phyloP scores from a whole-genome alignment of 2,329 filamentous ascomycete genomes.

The Phaeosphaeria sp. region DNA sequence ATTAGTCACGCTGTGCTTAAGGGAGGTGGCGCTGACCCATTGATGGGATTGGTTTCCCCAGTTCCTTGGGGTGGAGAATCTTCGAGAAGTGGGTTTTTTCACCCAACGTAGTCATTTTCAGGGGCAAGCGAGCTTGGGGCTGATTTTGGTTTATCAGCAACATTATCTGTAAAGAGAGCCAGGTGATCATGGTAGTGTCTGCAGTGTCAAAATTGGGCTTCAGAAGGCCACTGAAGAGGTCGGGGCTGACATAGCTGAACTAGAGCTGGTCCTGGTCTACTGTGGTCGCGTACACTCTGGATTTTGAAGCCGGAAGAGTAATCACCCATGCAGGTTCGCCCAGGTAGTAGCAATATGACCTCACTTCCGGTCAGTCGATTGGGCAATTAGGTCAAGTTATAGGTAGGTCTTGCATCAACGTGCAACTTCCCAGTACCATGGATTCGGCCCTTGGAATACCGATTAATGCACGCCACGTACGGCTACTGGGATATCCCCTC shows the following conservation, averaged over 20 bases:
- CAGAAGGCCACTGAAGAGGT: neutral
- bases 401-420: neutral
- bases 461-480: constrained; percentile 1
- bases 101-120: neutral
- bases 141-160: neutral
- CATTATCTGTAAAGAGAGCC: neutral
- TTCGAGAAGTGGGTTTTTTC: neutral
- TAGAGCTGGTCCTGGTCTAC: neutral
- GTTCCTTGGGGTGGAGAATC: neutral
- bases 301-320: neutral
- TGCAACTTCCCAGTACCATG: neutral
- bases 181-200: neutral
- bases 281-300: neutral
- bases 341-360: neutral
- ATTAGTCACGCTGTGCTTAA: neutral
- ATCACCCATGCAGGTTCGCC: neutral
- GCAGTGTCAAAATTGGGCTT: neutral
- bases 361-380: constrained; percentile 3
- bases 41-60: neutral
- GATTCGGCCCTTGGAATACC: neutral
- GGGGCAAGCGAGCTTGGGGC: neutral
- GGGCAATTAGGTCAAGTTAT: neutral
- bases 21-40: neutral
- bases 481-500: neutral
- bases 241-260: neutral